phyloP scores from a whole-genome alignment of 345 rosid genomes.

The Citrus maxima region DNA sequence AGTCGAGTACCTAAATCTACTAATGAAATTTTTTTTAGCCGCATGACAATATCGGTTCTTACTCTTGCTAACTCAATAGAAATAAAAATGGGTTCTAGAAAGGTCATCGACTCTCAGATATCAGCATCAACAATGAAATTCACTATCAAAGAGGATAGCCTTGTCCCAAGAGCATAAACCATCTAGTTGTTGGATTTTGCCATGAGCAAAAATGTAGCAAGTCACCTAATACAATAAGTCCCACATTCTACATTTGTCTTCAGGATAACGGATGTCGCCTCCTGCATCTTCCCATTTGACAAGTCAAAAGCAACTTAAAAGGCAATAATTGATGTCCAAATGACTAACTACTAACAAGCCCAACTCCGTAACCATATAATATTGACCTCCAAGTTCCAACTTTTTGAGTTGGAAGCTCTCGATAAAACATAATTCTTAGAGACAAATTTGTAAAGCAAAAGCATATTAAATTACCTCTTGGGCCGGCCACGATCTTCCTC shows the following conservation, averaged over 20 bases:
- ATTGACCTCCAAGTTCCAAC: neutral
- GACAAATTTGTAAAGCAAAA: neutral
- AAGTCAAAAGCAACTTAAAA: constrained; percentile 4
- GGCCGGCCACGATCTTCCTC: constrained; percentile 93
- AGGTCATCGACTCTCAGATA: constrained; percentile 17
- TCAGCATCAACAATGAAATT: constrained; percentile 22
- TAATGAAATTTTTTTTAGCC: constrained; percentile 8
- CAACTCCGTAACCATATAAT: neutral
- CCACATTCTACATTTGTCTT: constrained; percentile 28
- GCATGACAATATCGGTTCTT: constrained; percentile 16
- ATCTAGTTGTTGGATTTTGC: constrained; percentile 19
- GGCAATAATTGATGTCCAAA: neutral
- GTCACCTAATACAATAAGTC: constrained; percentile 17
- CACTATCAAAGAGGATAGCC: constrained; percentile 12
- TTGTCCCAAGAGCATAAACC: constrained; percentile 25
- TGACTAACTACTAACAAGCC: neutral
- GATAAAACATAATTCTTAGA: neutral
- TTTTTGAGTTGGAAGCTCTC: neutral
- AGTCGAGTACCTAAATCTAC: neutral
- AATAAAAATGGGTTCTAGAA: constrained; percentile 25
- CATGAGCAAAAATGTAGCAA: constrained; percentile 34
- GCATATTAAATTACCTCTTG: constrained; percentile 61
- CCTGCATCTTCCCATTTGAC: constrained; percentile 42
- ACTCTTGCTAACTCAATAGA: constrained; percentile 26
- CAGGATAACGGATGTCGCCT: constrained; percentile 69